These are phyloP conservation scores for Dactylellina drechsleri DNA, from an alignment of 2,329 filamentous ascomycete species.

Conservation along the genomic window DNA sequence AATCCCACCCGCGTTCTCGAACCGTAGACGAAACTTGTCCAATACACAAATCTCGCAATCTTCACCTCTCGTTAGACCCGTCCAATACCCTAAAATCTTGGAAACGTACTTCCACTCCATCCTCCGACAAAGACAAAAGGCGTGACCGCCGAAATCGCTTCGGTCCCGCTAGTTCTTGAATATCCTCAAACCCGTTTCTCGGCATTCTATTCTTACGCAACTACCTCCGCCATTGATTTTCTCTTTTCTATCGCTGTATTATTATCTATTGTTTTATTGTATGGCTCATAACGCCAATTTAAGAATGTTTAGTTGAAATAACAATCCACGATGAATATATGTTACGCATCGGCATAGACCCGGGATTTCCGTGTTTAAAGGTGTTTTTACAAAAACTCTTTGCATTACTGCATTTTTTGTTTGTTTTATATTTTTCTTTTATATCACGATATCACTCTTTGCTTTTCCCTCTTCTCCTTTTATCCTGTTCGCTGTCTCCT, in stretches of 20 bases:
- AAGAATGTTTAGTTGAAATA: constrained; percentile 24
- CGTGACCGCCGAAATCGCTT: constrained; percentile 32
- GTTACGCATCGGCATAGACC: constrained; percentile 30
- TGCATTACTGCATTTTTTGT: neutral
- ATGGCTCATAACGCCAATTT: constrained; percentile 2
- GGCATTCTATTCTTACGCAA: too few species aligned
- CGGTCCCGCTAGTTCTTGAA: constrained; percentile 20
- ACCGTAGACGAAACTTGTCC: neutral
- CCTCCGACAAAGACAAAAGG: constrained; percentile 18
- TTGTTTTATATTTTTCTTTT: neutral
- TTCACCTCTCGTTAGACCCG: neutral
- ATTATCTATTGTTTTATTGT: constrained; percentile 2
- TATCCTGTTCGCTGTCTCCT: constrained; percentile 8
- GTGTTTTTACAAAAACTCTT: neutral
- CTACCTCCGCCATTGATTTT: too few species aligned
- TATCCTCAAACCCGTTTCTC: constrained; percentile 5
- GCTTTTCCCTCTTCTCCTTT: neutral
- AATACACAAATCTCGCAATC: constrained; percentile 8
- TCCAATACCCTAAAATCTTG: constrained; percentile 1
- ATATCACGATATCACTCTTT: neutral
- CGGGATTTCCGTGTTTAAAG: constrained; percentile 23
- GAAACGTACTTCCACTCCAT: constrained; percentile 3
- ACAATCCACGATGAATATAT: constrained; percentile 10
- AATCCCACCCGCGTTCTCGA: constrained; percentile 7
- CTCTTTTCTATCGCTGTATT: neutral